phyloP scores from a whole-genome alignment of 768 basidiomycete genomes.

The Tulasnella sp. region DNA sequence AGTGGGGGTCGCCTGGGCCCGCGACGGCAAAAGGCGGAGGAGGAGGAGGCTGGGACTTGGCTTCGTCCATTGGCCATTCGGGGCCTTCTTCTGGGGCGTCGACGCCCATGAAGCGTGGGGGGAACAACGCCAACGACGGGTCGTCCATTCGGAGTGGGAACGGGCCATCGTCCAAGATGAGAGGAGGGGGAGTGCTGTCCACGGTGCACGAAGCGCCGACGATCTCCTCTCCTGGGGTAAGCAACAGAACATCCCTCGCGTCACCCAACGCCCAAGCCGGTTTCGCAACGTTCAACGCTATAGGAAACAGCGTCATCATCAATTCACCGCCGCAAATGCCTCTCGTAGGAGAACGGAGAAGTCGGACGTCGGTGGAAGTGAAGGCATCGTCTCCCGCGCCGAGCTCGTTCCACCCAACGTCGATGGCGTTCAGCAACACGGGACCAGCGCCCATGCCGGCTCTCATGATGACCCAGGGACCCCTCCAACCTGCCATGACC shows the following conservation, averaged over 20 bases:
- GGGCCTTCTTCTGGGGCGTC: neutral
- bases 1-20: conserved; percentile 11
- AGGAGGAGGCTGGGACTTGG: conserved; percentile 20
- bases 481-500: neutral
- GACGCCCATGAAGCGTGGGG: neutral
- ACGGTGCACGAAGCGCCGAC: conserved; percentile 13
- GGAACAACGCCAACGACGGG: neutral
- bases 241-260: neutral
- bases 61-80: conserved; percentile 2
- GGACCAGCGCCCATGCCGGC: neutral
- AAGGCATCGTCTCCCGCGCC: neutral
- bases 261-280: neutral
- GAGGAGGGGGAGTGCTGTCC: neutral
- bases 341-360: neutral
- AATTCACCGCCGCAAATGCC: neutral
- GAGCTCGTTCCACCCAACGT: neutral
- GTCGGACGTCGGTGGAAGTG: neutral
- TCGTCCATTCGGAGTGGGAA: neutral
- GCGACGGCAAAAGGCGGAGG: conserved; percentile 19
- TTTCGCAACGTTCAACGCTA: neutral
- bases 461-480: neutral
- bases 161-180: neutral
- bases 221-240: neutral
- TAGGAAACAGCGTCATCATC: neutral
- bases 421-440: neutral